phyloP scores from a whole-genome alignment of 1,284 basidiomycete genomes.

The Taiwanofungus camphoratus region DNA sequence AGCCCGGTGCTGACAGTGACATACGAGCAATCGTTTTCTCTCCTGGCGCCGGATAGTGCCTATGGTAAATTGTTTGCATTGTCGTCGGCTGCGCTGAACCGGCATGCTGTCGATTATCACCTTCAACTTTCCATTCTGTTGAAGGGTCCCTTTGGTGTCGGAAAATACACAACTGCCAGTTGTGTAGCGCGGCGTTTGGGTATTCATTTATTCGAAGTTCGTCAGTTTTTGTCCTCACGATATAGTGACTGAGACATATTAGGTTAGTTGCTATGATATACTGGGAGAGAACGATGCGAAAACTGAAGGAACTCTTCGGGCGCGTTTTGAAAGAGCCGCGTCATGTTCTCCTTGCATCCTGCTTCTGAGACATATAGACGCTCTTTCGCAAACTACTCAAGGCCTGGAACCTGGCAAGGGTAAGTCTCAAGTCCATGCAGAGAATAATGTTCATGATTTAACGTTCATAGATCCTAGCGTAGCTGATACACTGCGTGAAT shows the following conservation, averaged over 20 bases:
- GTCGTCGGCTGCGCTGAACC: constrained; percentile 49
- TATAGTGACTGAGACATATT: neutral
- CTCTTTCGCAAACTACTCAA: constrained; percentile 70
- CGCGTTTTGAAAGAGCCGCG: constrained; percentile 76
- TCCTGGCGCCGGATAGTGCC: constrained; percentile 30
- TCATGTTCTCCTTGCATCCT: constrained; percentile 85
- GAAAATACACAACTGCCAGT: constrained; percentile 61
- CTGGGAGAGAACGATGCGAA: constrained; percentile 77
- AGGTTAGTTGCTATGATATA: constrained; percentile 87
- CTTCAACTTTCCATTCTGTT: constrained; percentile 65
- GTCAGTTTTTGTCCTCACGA: too few species aligned
- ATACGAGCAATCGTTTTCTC: constrained; percentile 5
- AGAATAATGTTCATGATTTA: neutral
- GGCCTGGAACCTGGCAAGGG: constrained; percentile 64
- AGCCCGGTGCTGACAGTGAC: neutral
- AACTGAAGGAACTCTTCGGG: constrained; percentile 73
- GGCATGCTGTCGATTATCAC: constrained; percentile 51
- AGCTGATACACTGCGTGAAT: constrained; percentile 60
- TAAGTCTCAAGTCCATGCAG: constrained; percentile 22
- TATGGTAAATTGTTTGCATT: constrained; percentile 42
- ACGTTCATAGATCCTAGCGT: constrained; percentile 51
- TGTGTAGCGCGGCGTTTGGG: constrained; percentile 63
- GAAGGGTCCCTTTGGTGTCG: constrained; percentile 68
- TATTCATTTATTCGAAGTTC: constrained; percentile 78
- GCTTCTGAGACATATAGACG: constrained; percentile 81